Evolutionary conservation across 1,284 basidiomycete species (phyloP).

Genomic region (Cryptococcus hybrid): DNA sequence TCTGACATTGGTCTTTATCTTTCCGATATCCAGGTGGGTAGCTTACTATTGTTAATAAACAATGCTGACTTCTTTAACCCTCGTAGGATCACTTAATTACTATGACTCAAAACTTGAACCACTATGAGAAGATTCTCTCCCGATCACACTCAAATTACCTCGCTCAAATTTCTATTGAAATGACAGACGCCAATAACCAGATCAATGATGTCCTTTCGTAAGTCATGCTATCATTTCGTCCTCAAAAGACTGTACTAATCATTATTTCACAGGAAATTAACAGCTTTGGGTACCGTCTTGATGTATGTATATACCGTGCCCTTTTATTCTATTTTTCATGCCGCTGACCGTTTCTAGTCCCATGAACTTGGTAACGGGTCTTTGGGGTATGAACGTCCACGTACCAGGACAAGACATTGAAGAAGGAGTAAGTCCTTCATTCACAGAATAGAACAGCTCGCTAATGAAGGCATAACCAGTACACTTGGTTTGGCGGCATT

Average conservation of each 20-base stretch:
- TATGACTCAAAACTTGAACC: conserved; percentile 99
- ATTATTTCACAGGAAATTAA: conserved; percentile 72
- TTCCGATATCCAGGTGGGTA: conserved; percentile 75
- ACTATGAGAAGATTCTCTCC: conserved; percentile 98
- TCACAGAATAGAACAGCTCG: neutral
- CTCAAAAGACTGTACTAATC: neutral
- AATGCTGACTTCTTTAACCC: conserved; percentile 40
- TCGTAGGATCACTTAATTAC: conserved; percentile 88
- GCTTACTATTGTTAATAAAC: neutral
- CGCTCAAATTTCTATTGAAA: conserved; percentile 97
- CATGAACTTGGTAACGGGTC: conserved; percentile 92
- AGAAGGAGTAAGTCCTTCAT: conserved; percentile 45
- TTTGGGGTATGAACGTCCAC: conserved; percentile 48
- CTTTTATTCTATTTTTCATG: neutral
- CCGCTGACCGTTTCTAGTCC: conserved; percentile 52
- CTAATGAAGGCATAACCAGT: conserved; percentile 49
- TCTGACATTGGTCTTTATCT: conserved; percentile 95
- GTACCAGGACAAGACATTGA: conserved; percentile 75
- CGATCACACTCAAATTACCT: conserved; percentile 99
- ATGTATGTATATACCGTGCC: conserved; percentile 55
- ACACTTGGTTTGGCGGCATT: conserved; percentile 82
- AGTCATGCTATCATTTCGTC: conserved; percentile 4
- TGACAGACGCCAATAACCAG: conserved; percentile 99
- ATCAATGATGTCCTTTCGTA: conserved; percentile 90
- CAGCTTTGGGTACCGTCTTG: conserved; percentile 95